Evolutionary conservation across 2,329 filamentous ascomycete genomes (phyloP), one percentile per base, ranked within the genome.

Genomic region (Aspergillus carbonarius): DNA sequence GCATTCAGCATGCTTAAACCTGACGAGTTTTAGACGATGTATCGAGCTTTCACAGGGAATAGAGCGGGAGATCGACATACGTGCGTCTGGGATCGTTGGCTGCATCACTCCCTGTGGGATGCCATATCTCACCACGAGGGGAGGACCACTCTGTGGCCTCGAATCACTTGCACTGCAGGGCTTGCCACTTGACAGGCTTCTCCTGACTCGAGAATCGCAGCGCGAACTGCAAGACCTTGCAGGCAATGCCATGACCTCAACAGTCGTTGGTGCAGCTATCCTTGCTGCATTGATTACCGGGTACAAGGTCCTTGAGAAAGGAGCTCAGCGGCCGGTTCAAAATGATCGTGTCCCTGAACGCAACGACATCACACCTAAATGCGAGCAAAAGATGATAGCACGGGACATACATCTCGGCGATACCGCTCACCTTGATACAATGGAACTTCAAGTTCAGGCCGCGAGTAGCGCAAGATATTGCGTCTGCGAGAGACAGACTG

Each of bases 231-330:
- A 88, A 61, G 85, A 92, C 63, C 76, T 93, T 2, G 89, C 88
- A 1, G 90, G 90, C 0, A 93, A 95, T 70, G 90, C 90, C 0
- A 93, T 93, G 90, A 86, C 84, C 1, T 85, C 85, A 0, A 89
- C 90, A 0, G 88, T 92, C 0, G 85, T 92, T 9, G 88, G 87
- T 2, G 79, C 83, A 1, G 83, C 84, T 0, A 81, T 90, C 1
- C 66, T 91, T 1, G 78, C 85, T 1, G 81, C 85, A 0, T 71
- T 93, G 1, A 81, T 86, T 37, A 68, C 72, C 23, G 72, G 62
- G 56, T 66, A 69, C 49, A 65, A 64, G 49, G 63, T 71, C n/a
- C 62, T 77, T 5, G 55, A 68, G n/a, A 57, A 60, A 25, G 70
- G 65, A 0, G 37, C 60, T n/a, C 17, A 13, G 5, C 13, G 27